These are phyloP conservation scores for Paramyrothecium roridum DNA, from an alignment of 2,329 filamentous ascomycete genomes.

Conservation along the genomic window DNA sequence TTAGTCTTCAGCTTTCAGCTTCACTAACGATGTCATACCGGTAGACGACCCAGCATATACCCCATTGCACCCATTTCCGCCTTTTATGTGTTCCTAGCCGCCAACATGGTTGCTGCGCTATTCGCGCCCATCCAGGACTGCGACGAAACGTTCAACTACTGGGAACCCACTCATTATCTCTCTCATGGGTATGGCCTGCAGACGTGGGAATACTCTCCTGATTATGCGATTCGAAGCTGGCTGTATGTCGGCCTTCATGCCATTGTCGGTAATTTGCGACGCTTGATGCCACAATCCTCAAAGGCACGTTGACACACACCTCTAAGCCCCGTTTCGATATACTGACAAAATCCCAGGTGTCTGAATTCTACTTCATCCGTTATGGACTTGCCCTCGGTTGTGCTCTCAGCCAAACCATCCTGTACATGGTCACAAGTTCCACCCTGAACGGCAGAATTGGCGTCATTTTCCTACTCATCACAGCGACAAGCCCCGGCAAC, in stretches of 20 bases:
- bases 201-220: conserved; percentile 98
- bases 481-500: conserved; percentile 81
- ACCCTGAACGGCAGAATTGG: conserved; percentile 81
- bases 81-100: conserved; percentile 76
- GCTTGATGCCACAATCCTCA: conserved; percentile 58
- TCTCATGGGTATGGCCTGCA: conserved; percentile 90
- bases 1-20: neutral
- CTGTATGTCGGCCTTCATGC: conserved; percentile 82
- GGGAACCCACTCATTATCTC: conserved; percentile 94
- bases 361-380: conserved; percentile 86
- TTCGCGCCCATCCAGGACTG: conserved; percentile 95
- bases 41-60: conserved; percentile 51
- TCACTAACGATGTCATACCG: neutral
- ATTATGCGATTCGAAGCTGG: conserved; percentile 95
- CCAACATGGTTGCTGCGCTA: conserved; percentile 72
- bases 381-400: conserved; percentile 71
- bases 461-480: conserved; percentile 76
- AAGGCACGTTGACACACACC: conserved; percentile 39
- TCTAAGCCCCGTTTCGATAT: no score
- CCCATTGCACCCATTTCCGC: conserved; percentile 69
- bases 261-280: conserved; percentile 62
- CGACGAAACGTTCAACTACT: conserved; percentile 99
- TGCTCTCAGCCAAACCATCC: conserved; percentile 74
- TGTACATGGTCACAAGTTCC: conserved; percentile 75
- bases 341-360: conserved; percentile 33